A percentile compares a stretch with the other conserved stretches of the same genome.
Conservation (phyloP, 345 rosid species). For the Murraya paniculata region DNA sequence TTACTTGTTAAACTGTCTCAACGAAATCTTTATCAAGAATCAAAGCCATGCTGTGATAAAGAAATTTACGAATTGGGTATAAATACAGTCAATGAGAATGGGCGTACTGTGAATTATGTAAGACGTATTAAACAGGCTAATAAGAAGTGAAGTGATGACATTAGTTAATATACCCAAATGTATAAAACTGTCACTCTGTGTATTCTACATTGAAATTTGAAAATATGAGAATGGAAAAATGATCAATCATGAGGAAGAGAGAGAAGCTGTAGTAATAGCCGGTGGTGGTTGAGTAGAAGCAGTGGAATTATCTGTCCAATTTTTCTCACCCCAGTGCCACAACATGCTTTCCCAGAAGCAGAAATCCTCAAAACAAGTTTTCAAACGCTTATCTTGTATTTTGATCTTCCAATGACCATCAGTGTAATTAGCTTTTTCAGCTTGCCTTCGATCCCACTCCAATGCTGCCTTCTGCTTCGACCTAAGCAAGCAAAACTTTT, state of each 20-base stretch:
- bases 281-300: conserved; percentile 30
- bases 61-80: not conserved
- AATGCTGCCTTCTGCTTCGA: conserved; percentile 83
- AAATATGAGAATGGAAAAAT: conserved; percentile 9
- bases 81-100: not conserved
- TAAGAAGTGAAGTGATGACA: not conserved
- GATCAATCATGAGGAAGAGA: conserved; percentile 32
- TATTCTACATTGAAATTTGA: conserved; percentile 3
- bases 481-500: conserved; percentile 66
- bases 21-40: not conserved
- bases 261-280: conserved; percentile 20
- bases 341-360: conserved; percentile 92
- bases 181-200: not conserved
- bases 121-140: not conserved
- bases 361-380: conserved; percentile 66
- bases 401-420: conserved; percentile 87
- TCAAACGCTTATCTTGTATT: conserved; percentile 61
- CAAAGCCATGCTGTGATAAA: not conserved
- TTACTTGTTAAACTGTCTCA: too few relatives aligned
- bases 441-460: conserved; percentile 87
- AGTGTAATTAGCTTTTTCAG: conserved; percentile 66
- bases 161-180: not conserved
- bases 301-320: conserved; percentile 61
- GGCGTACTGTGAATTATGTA: not conserved
- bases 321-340: conserved; percentile 88